Base-by-base conservation (phyloP, 331 rosid genomes). In the Rhamnella rubrinervis region DNA sequence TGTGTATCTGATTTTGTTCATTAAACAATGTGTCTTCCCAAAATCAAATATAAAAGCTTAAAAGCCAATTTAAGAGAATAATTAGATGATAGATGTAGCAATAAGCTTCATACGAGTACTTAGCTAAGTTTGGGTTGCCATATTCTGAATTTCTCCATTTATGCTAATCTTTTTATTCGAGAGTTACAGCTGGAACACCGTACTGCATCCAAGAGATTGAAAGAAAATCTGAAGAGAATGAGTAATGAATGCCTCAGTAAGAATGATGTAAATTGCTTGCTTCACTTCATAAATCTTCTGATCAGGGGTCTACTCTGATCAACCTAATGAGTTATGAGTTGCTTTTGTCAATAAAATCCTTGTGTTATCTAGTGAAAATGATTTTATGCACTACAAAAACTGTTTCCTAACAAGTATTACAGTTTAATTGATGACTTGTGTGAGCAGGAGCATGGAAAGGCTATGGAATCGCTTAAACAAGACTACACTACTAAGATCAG, bases 151-250 rank as follows among this genome's bases (percentile, higher is more conserved):
- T 31, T 31, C 35, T 31, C 5, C 5, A 31, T 31, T 31, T 31
- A 31, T 31, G 35, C 35, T 31, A 31, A 31, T 44, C 17, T 10
- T 67, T 31, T 26, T 14, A 3, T 46, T 31, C n/a, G 21, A 15
- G 74, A 39, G 15, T 38, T 21, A 7, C 82, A 90, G 89, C 85
- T 90, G 73, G 92, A 90, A 35, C 75, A 77, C 58, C 87, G 84
- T 17, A 75, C 83, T 15, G 67, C 80, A 74, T 81, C 81, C 71
- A 61, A 75, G 78, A 73, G 75, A 67, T 75, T 88, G 79, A 88
- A 80, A 59, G 87, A 87, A 46, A 88, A 87, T 17, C 52, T 90
- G 55, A 79, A 82, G 66, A 86, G 79, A 28, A 65, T 75, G 20
- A 79, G 67, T 17, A 75, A 73, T 31, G 82, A 71, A 64, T 76